Evolutionary conservation across 768 basidiomycete genomes (phyloP).

Genomic region (Terana coerulea): DNA sequence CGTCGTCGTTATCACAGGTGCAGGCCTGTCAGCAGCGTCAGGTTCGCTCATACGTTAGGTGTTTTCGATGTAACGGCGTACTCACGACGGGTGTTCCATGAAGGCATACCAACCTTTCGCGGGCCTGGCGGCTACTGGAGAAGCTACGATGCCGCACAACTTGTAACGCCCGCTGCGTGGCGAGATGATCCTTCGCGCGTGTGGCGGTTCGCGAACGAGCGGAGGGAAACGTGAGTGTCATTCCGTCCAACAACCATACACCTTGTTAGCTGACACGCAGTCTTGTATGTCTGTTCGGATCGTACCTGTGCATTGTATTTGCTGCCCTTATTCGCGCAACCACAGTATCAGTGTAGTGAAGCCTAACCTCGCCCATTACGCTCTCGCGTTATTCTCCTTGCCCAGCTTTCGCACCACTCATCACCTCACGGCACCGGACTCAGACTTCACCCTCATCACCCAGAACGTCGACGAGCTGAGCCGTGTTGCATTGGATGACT

Average conservation of each 20-base stretch:
- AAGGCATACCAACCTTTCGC: constrained; percentile 44
- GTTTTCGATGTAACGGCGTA: neutral
- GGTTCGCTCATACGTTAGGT: too few relatives aligned
- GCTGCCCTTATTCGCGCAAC: too few relatives aligned
- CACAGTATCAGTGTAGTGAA: too few relatives aligned
- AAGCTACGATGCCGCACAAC: constrained; percentile 41
- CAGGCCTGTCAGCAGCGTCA: constrained; percentile 59
- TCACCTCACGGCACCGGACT: constrained; percentile 41
- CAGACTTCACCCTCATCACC: constrained; percentile 49
- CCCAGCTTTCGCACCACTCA: constrained; percentile 32
- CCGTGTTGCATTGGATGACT: constrained; percentile 34
- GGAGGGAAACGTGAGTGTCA: too few relatives aligned
- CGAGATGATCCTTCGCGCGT: constrained; percentile 41
- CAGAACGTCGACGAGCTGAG: constrained; percentile 59
- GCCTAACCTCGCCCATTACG: constrained; percentile 55
- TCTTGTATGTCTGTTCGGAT: constrained; percentile 52
- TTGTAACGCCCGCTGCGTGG: constrained; percentile 53
- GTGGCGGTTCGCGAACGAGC: constrained; percentile 67
- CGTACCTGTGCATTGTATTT: too few relatives aligned
- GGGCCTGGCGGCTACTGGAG: constrained; percentile 49
- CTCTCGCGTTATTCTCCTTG: constrained; percentile 44
- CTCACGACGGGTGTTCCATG: too few relatives aligned
- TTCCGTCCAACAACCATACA: too few relatives aligned
- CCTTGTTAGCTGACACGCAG: too few relatives aligned
- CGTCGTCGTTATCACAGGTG: constrained; percentile 43